A percentile compares a stretch with the other conserved stretches of the same genome.
phyloP scores from a whole-genome alignment of 371 early-diverging fungal species.

The Mortierella sp. region DNA sequence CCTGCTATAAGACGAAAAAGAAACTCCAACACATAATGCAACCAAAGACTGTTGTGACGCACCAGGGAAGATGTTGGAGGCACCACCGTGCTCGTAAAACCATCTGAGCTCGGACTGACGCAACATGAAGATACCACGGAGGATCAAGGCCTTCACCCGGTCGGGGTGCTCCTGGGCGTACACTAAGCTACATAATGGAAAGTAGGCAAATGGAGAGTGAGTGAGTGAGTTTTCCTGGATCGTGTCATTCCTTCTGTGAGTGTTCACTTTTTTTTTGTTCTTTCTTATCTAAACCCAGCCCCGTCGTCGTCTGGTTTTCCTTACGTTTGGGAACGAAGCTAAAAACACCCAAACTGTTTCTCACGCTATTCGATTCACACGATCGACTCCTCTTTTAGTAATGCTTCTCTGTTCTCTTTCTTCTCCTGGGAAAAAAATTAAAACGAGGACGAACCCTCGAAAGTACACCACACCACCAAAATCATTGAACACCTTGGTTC shows the following conservation, averaged over 20 bases:
- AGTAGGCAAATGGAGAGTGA: conserved; percentile 18
- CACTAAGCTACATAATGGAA: conserved; percentile 57
- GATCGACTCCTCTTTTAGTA: conserved; percentile 27
- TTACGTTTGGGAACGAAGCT: not conserved
- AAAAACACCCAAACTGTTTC: too few relatives aligned
- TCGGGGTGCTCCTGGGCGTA: conserved; percentile 73
- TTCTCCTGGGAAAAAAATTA: conserved; percentile 7
- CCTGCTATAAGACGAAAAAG: not conserved
- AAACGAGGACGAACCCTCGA: not conserved
- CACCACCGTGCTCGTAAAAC: conserved; percentile 75
- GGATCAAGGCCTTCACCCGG: conserved; percentile 70
- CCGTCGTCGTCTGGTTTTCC: not conserved
- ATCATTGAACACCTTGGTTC: not conserved
- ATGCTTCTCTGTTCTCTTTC: not conserved
- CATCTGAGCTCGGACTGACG: conserved; percentile 68
- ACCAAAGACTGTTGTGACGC: not conserved
- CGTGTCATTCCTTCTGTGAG: conserved; percentile 33
- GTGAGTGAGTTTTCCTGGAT: not conserved
- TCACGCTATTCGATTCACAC: conserved; percentile 7
- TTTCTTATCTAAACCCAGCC: not conserved
- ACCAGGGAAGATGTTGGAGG: conserved; percentile 72
- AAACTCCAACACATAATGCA: not conserved
- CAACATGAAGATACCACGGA: conserved; percentile 76
- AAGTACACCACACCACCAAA: not conserved
- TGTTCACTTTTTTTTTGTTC: not conserved